phyloP scores from a whole-genome alignment of 1,284 basidiomycete species.

The Apiotrichum akiyoshidainum region DNA sequence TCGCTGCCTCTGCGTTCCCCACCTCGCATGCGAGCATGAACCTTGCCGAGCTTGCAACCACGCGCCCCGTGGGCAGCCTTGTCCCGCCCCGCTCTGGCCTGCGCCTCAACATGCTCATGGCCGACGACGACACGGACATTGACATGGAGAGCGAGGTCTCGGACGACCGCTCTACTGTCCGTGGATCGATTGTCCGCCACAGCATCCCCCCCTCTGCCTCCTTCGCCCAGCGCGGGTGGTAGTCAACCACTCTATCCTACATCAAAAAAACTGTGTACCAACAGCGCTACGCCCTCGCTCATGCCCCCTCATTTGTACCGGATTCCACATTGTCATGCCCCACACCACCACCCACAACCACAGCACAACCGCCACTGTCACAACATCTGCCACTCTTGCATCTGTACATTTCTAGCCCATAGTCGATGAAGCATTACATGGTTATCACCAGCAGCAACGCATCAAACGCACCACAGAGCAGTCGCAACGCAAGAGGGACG shows the following conservation, averaged over 20 bases:
- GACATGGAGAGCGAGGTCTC: constrained; percentile 12
- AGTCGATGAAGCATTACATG: too few species aligned
- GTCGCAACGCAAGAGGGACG: too few species aligned
- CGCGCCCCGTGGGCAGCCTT: constrained; percentile 2
- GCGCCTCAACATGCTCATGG: constrained; percentile 39
- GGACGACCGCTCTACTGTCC: constrained; percentile 21
- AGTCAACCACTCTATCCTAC: not conserved
- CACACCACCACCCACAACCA: too few species aligned
- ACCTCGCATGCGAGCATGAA: constrained; percentile 8
- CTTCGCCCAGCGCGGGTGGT: constrained; percentile 18
- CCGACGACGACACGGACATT: constrained; percentile 16
- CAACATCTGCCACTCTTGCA: too few species aligned
- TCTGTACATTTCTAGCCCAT: too few species aligned
- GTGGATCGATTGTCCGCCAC: constrained; percentile 11
- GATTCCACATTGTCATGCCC: too few species aligned
- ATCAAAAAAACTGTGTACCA: not conserved
- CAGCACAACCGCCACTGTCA: too few species aligned
- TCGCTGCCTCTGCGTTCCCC: constrained; percentile 2
- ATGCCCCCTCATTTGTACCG: too few species aligned
- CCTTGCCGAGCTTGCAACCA: constrained; percentile 5
- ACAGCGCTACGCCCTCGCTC: not conserved
- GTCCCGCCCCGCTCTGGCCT: constrained; percentile 36
- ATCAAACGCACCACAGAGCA: too few species aligned
- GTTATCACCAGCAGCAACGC: too few species aligned
- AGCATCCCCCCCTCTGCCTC: constrained; percentile 11